Evolutionary conservation across 345 rosid species (phyloP), one percentile per base, ranked within the genome.

Genomic region (Salix udensis): DNA sequence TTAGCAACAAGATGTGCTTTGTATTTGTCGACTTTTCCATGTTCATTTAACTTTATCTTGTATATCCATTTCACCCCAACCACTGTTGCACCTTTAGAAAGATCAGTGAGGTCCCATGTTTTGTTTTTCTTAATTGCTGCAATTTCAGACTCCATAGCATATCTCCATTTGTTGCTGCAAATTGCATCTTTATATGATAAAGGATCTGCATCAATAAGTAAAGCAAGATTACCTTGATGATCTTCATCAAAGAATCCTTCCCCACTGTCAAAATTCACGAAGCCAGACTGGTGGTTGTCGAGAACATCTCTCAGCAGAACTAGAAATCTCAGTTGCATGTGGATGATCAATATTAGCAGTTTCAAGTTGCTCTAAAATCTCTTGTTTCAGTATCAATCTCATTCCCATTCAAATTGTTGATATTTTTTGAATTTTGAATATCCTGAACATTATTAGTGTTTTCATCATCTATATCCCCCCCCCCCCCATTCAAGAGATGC

Each of bases 11-110:
- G 44, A 5, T 0, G 4, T 13, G 50, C 72, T 62, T 42, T 74
- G 5, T 55, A 37, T 28, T 60, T 60, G 34, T 60, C 16, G 7
- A 42, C 62, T 36, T 64, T 18, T 36, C 42, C 46, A 75, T 66
- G 50, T 74, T 74, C 64, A 40, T 73, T 73, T 64, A 53, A 30
- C 34, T 73, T 65, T 30, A 65, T 74, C 12, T 53, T 65, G 44
- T 44, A 75, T 44, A 44, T 64, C 72, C 72, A 75, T 50, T 61
- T 65, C n/a, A 31, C 7, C 2, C 55, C 8, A 16, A 50, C 55
- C 1, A 16, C 5, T 50, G 1, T 50, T 50, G 8, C 13, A 65
- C 71, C 65, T 9, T 12, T 1, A 44, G 65, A n/a, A 40, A 50
- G 23, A 26, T 46, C 16, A 15, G 1, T 65, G 7, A 62, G 72